Evolutionary conservation across 306 rosid species (phyloP).

Genomic region (Cucurbita moschata): DNA sequence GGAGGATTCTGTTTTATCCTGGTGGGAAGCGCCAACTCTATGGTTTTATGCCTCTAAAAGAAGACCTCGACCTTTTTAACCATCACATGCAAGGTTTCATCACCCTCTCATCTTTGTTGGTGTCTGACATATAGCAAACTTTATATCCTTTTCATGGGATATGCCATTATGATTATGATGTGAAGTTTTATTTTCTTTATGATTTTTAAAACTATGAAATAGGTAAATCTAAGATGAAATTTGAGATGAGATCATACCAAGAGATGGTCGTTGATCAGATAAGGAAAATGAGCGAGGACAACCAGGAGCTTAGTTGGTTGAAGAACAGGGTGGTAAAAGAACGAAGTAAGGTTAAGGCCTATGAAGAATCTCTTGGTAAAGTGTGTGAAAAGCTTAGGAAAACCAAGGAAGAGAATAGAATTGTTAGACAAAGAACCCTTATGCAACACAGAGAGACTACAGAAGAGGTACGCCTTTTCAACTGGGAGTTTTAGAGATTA

Average conservation of each 20-base stretch:
- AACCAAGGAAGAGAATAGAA: conserved; percentile 38
- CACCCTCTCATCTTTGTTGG: conserved; percentile 4
- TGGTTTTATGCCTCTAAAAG: conserved; percentile 64
- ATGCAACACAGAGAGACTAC: conserved; percentile 41
- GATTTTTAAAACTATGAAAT: conserved; percentile 1
- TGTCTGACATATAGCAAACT: neutral
- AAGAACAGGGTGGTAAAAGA: conserved; percentile 34
- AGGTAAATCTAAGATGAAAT: conserved; percentile 62
- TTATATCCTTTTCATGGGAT: neutral
- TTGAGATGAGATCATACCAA: conserved; percentile 54
- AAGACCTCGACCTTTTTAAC: conserved; percentile 53
- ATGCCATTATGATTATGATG: neutral
- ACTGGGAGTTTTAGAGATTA: neutral
- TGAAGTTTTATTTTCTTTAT: neutral
- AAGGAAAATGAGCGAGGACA: conserved; percentile 61
- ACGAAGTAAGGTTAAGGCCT: conserved; percentile 19
- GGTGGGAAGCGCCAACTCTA: conserved; percentile 72
- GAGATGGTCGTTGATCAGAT: conserved; percentile 64
- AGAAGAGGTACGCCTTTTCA: conserved; percentile 54
- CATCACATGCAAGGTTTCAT: conserved; percentile 56
- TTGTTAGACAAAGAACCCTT: conserved; percentile 41
- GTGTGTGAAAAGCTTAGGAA: conserved; percentile 39
- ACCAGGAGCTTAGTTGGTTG: conserved; percentile 34
- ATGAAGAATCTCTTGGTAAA: conserved; percentile 32
- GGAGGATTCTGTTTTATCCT: conserved; percentile 14